Evolutionary conservation across 768 basidiomycete genomes (phyloP).

Genomic region (Lentinula sp.): DNA sequence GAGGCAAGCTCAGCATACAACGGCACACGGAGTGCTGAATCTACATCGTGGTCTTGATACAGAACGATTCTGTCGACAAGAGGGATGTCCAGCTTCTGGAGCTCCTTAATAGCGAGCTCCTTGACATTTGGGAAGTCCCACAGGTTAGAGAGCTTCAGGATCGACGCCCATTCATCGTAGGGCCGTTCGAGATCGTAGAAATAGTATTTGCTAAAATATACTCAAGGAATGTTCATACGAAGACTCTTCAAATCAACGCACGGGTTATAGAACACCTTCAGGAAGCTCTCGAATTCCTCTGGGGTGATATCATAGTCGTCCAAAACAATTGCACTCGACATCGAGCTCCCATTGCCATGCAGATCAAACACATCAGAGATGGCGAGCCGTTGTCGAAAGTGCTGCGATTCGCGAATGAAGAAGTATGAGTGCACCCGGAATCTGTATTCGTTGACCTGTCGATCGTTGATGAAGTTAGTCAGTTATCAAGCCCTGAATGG

Average conservation of each 20-base stretch:
- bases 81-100: constrained; percentile 21
- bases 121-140: constrained; percentile 38
- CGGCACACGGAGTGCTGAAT: constrained; percentile 40
- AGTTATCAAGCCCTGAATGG: background rate
- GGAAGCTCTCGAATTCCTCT: constrained; percentile 46
- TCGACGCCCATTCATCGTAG: constrained; percentile 32
- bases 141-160: constrained; percentile 29
- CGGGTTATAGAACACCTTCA: constrained; percentile 64
- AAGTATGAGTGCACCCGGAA: constrained; percentile 52
- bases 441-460: constrained; percentile 37
- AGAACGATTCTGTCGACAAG: constrained; percentile 29
- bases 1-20: constrained; percentile 48
- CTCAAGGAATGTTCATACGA: background rate
- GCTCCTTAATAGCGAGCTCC: constrained; percentile 28
- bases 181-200: constrained; percentile 19
- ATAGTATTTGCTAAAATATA: constrained; percentile 24
- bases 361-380: constrained; percentile 18
- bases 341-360: constrained; percentile 23
- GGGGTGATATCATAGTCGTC: constrained; percentile 29
- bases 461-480: background rate
- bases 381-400: constrained; percentile 31
- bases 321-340: constrained; percentile 31
- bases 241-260: constrained; percentile 18
- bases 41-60: constrained; percentile 49
- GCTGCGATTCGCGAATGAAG: constrained; percentile 43